Conservation (phyloP, 1,284 basidiomycete genomes). For the Tylopilus orsonianus region DNA sequence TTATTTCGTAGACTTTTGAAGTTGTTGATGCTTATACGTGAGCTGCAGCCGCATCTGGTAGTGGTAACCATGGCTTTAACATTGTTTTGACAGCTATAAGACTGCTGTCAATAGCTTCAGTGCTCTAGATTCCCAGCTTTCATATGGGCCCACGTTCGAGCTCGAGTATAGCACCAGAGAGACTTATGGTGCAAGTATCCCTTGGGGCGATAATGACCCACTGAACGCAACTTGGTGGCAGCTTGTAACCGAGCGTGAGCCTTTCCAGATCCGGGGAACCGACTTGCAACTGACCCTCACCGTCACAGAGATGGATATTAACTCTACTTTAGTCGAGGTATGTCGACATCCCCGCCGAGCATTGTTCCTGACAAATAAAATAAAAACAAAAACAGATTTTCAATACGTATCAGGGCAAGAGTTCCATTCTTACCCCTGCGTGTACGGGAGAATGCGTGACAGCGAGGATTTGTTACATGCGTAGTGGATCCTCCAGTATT, state of each 20-base stretch:
- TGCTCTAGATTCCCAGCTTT: conserved; percentile 51
- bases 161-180: conserved; percentile 75
- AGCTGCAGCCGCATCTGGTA: conserved; percentile 23
- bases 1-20: conserved; percentile 62
- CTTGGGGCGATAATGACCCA: conserved; percentile 68
- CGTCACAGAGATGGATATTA: conserved; percentile 57
- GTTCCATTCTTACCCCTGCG: conserved; percentile 50
- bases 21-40: conserved; percentile 73
- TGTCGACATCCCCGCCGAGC: conserved; percentile 21
- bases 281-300: background rate
- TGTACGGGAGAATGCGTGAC: conserved; percentile 61
- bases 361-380: conserved; percentile 13
- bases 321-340: conserved; percentile 59
- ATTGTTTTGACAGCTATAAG: conserved; percentile 48
- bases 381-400: conserved; percentile 54
- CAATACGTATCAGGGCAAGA: conserved; percentile 72
- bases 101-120: conserved; percentile 60
- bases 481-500: conserved; percentile 64
- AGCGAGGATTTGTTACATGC: conserved; percentile 81
- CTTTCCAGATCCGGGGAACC: background rate
- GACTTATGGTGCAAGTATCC: conserved; percentile 62
- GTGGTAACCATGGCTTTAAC: background rate
- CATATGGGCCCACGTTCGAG: conserved; percentile 62
- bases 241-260: conserved; percentile 68
- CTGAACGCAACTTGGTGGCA: conserved; percentile 87